Evolutionary conservation across 164 flowering plant species (phyloP).

Genomic region (Paratinospora sagittata): DNA sequence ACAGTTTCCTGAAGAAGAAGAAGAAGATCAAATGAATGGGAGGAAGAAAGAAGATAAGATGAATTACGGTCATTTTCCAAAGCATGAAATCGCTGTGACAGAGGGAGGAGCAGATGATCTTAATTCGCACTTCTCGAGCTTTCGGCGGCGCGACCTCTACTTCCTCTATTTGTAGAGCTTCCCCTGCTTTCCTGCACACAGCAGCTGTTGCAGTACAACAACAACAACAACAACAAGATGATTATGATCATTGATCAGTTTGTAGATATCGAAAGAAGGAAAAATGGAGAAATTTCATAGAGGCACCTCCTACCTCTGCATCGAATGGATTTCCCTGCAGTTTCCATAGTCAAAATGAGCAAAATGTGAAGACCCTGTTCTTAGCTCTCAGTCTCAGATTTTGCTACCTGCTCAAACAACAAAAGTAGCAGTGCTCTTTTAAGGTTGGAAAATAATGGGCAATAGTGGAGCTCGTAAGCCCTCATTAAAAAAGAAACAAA

Average conservation of each 20-base stretch:
- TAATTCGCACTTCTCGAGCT: constrained; percentile 48
- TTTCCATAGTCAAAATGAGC: constrained; percentile 3
- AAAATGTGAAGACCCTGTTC: neutral
- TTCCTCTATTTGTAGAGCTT: constrained; percentile 47
- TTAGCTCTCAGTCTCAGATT: neutral
- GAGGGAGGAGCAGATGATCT: constrained; percentile 52
- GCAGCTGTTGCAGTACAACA: constrained; percentile 37
- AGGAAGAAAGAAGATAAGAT: too few species aligned
- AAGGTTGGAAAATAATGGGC: too few species aligned
- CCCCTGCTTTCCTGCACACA: constrained; percentile 38
- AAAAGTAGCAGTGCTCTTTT: too few species aligned
- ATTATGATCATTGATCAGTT: neutral
- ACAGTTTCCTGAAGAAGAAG: too few species aligned
- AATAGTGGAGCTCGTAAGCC: too few species aligned
- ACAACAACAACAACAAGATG: too few species aligned
- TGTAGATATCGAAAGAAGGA: too few species aligned
- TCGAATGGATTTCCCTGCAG: constrained; percentile 18
- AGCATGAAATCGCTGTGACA: constrained; percentile 47
- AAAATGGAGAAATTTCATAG: too few species aligned
- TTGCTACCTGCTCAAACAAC: neutral
- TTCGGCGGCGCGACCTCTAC: constrained; percentile 50
- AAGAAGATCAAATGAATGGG: too few species aligned
- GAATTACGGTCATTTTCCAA: constrained; percentile 33
- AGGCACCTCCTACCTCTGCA: constrained; percentile 19
- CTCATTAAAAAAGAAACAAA: too few species aligned